Evolutionary conservation across 768 basidiomycete species (phyloP), one percentile per base, ranked within the genome.

Genomic region (Strobilomyces echinocephalus): DNA sequence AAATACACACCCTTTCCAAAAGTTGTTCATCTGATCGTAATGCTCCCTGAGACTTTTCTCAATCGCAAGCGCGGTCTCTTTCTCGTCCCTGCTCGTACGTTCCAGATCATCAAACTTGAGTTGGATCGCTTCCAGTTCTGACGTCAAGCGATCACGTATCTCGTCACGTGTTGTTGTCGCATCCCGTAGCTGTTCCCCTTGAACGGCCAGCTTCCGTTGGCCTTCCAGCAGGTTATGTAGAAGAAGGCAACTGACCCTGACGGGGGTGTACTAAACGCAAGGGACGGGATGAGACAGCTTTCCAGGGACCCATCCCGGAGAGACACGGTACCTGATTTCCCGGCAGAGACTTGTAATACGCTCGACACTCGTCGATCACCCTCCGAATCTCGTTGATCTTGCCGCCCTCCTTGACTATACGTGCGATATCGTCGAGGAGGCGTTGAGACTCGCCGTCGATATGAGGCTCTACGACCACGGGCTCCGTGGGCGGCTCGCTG

Each of bases 1-100:
- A 33, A 52, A 49, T 49, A 61, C 74, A 55, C 53, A 75, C 68
- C 63, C 59, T 55, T 66, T 72, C 71, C 73, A 73, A 52, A 69
- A 76, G 26, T 63, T 68, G 31, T 77, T 75, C 55, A 81, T 73
- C 36, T 74, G 68, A 46, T 72, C 71, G 48, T 76, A 78, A 59
- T 80, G 80, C 30, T 80, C 77, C 56, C 79, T 74, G 57, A 87
- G 71, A 59, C 70, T 79, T 51, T 66, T 75, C 72, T 84, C 81
- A 34, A 79, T 73, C 10, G 71, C 73, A 40, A 78, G 64, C 8
- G 82, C 76, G 3, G 74, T 73, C 21, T 83, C 77, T 57, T 72
- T 76, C 63, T 84, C 84, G 44, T 76, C 75, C 24, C 70, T 71
- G 26, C 74, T 74, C 46, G 66, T 66, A 35, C 71, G 66, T 39